phyloP scores from a whole-genome alignment of 305 asterid genomes.

The Fraxinus sp. region DNA sequence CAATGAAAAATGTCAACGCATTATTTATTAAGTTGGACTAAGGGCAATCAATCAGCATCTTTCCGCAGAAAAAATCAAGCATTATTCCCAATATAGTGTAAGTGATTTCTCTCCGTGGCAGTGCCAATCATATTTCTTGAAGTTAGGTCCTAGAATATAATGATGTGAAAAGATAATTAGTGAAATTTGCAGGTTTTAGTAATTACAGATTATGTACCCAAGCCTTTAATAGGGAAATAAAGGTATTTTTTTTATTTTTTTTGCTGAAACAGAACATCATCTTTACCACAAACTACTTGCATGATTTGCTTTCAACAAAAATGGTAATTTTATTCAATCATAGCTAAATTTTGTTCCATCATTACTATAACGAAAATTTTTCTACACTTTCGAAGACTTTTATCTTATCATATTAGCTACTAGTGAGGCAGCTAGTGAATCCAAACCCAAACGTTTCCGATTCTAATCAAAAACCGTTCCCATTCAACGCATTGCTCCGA shows the following conservation, averaged over 20 bases:
- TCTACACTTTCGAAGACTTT: not conserved
- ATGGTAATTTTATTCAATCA: not conserved
- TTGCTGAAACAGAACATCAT: not conserved
- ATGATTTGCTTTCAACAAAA: not conserved
- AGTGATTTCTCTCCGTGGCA: not conserved
- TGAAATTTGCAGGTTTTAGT: not conserved
- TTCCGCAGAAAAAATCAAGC: not conserved
- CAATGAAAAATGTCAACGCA: not conserved
- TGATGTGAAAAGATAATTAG: not conserved
- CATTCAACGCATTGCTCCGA: not conserved
- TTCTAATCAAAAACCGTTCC: not conserved
- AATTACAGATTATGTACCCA: not conserved
- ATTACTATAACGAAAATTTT: not conserved
- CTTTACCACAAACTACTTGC: not conserved
- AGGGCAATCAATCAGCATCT: conserved; percentile 6
- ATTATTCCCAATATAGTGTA: not conserved
- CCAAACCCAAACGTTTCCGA: not conserved
- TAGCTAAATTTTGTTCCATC: not conserved
- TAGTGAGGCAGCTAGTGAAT: not conserved
- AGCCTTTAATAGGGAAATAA: not conserved
- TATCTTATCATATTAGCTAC: not conserved
- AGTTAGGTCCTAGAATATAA: not conserved
- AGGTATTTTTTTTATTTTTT: not conserved
- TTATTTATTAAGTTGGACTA: not conserved
- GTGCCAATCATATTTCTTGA: not conserved